Percentiles rank a stretch among this genome's conserved stretches.
Evolutionary conservation across 306 rosid species (phyloP).

Genomic region (Prunus persica): DNA sequence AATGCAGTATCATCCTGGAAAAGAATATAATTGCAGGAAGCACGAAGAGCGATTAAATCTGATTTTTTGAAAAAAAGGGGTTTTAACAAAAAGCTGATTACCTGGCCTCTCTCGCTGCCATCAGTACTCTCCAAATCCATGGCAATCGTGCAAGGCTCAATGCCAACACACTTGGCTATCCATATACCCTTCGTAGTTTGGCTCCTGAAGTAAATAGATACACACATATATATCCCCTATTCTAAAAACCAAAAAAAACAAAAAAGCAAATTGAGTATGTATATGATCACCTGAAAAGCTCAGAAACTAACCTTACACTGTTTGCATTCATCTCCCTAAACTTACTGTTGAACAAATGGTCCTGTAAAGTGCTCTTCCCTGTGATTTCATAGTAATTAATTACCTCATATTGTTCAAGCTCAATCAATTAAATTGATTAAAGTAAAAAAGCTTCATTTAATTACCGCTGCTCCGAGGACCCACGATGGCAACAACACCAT

Average conservation of each 20-base stretch:
- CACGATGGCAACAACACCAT: slow-evolving; percentile 81
- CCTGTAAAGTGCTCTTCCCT: no score
- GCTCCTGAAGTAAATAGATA: slow-evolving; percentile 7
- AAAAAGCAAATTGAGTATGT: not conserved
- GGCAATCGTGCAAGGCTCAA: no score
- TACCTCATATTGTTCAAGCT: not conserved
- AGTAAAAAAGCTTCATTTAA: not conserved
- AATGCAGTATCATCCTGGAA: slow-evolving; percentile 90
- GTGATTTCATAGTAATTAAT: not conserved
- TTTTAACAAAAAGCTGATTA: no score
- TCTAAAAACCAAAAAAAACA: no score
- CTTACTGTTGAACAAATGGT: no score
- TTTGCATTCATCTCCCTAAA: no score
- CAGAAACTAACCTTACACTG: no score
- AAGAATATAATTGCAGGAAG: slow-evolving; percentile 10
- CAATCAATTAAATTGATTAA: no score
- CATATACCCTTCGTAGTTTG: no score
- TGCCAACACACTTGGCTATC: no score
- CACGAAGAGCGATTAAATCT: not conserved
- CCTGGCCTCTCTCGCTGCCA: no score
- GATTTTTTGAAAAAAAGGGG: not conserved
- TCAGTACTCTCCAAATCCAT: no score
- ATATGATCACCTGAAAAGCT: not conserved
- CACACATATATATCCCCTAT: not conserved
- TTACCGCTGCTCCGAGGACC: slow-evolving; percentile 96